Evolutionary conservation across 768 basidiomycete species (phyloP), one percentile per base, ranked within the genome.

Genomic region (Mycena haematopus): DNA sequence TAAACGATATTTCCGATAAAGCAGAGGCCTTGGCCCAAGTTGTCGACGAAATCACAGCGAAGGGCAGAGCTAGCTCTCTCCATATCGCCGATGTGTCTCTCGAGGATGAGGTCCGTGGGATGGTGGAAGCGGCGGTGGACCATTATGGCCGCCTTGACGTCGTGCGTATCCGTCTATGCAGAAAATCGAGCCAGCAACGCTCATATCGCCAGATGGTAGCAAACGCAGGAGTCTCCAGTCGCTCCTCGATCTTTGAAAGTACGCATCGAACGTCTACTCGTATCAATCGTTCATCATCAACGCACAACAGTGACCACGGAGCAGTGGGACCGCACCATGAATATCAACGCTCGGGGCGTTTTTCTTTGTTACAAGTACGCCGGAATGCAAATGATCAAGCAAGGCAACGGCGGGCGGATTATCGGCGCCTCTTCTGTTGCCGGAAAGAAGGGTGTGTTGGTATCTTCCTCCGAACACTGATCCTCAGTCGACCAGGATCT

Each of bases 291-390:
- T 9, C 29, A 31, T 31, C 9, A 14, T 38, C 52, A 1, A 45
- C 66, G 35, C 24, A 60, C 38, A 57, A 65, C 42, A 60, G 68
- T 68, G 21, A 53, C 58, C 13, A 25, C 60, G 14, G 70, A 74
- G 5, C 62, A 74, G 1, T 72, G 68, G 55, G 77, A 78, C 53
- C 52, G 55, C 1, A 22, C 71, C 0, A 66, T 75, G 56, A 49
- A 52, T n/a, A 66, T 77, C 58, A 80, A 81, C 54, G 68, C 68
- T 0, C 69, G 74, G 4, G 76, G 76, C 2, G 49, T 69, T 4
- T 77, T 79, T 56, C 65, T 77, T 19, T 77, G 75, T 61, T 81
- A 78, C 69, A 77, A 78, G 60, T 72, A 77, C 33, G 79, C 79
- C 3, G 78, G 75, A 3, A n/a, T 60, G 22, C 73, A 79, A 58